Base-by-base conservation (phyloP, 208 protist species). In the Herpetomonas samuelpessoai region DNA sequence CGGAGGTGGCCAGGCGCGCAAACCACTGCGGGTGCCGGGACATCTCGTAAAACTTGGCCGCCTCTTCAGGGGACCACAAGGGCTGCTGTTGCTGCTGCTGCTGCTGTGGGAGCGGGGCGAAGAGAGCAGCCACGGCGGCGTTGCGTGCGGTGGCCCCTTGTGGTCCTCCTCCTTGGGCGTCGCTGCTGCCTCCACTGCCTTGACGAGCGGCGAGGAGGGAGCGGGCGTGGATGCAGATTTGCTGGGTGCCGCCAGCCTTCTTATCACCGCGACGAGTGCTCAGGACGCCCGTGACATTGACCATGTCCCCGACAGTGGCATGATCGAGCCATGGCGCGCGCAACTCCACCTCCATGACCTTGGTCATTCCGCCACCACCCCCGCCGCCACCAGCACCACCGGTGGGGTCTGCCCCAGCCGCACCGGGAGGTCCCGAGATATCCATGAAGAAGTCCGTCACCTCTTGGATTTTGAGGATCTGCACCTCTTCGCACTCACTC, bases 11-110 rank as follows among this genome's bases (percentile, higher is more conserved):
- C 57, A 99, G 89, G 31, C 91, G 78, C 1, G 80, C 41, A 51
- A 93, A 91, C 83, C 83, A 93, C 31, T 82, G 70, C 26, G 85
- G 88, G 53, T 97, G 80, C 21, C 91, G 85, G 48, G 83, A 74
- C 61, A 98, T 86, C 59, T 95, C 88, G 68, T 90, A 94, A 56
- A 83, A 91, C 19, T 72, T 71, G 7, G 71, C 87, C 26, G 73
- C 71, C 71, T 93, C 87, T 46, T 85, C 83, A 6, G 77, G 57
- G 7, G 78, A 78, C 71, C 80, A 81, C 58, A 22, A 46, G 18
- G 18, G 50, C 52, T 31, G 44, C 21, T 45, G 24, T 2, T 57
- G 28, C 41, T 55, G 51, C 60, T 54, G 18, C 51, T 29, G 18
- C 63, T 50, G n/a, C 55, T 68, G 51, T 47, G 55, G 30, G 65